Conservation (phyloP, 2,329 filamentous ascomycete genomes). For the Neonectria magnoliae region DNA sequence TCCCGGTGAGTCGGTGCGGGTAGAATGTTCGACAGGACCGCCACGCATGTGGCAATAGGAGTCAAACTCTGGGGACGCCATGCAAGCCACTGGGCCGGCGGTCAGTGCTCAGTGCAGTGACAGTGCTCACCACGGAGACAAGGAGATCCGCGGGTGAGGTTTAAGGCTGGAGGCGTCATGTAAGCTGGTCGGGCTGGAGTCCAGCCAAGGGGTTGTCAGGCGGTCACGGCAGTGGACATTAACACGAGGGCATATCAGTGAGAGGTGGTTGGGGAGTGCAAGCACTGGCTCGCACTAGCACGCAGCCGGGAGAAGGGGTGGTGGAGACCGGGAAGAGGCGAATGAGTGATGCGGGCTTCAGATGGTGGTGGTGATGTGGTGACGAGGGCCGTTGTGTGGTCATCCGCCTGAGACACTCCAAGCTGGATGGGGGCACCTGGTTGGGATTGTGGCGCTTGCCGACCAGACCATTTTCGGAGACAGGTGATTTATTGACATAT, state of each 20-base stretch:
- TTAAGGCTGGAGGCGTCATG: constrained; percentile 9
- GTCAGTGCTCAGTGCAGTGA: background rate
- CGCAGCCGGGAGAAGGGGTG: constrained; percentile 28
- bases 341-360: constrained; percentile 32
- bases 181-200: constrained; percentile 7
- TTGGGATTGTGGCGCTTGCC: constrained; percentile 30
- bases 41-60: constrained; percentile 31
- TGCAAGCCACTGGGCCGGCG: constrained; percentile 31
- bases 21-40: constrained; percentile 34
- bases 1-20: constrained; percentile 30
- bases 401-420: constrained; percentile 42
- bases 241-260: constrained; percentile 25
- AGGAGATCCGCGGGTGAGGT: constrained; percentile 6
- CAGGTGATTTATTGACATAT: constrained; percentile 2
- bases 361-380: constrained; percentile 31
- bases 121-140: background rate
- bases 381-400: constrained; percentile 36
- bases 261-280: constrained; percentile 22
- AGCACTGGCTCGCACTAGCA: constrained; percentile 15
- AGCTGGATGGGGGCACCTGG: constrained; percentile 30
- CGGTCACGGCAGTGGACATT: constrained; percentile 33
- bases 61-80: constrained; percentile 33
- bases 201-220: constrained; percentile 19
- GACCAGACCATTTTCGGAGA: constrained; percentile 21
- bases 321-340: constrained; percentile 26